A percentile compares a stretch with the other conserved stretches of the same genome.
Evolutionary conservation across 768 basidiomycete genomes (phyloP).

Genomic region (Mycena vulgaris): DNA sequence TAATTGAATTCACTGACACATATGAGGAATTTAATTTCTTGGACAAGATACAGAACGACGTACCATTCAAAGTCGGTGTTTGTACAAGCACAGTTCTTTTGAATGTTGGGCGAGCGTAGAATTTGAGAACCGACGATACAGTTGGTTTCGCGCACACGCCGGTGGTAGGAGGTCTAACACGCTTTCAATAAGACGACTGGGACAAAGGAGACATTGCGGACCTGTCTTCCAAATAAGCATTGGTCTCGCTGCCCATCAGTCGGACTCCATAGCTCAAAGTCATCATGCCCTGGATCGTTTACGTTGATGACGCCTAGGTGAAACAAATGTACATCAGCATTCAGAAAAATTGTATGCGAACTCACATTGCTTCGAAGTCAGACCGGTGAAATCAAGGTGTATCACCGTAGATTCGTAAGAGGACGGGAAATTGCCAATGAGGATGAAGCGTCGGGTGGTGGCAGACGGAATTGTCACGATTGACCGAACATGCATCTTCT

Average conservation of each 20-base stretch:
- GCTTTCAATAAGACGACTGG: conserved; percentile 12
- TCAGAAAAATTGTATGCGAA: not conserved
- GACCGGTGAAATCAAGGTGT: conserved; percentile 87
- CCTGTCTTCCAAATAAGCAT: conserved; percentile 94
- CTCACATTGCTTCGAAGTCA: conserved; percentile 85
- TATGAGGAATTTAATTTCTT: not conserved
- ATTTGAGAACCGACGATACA: conserved; percentile 45
- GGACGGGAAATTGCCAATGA: no score
- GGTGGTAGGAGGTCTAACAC: conserved; percentile 86
- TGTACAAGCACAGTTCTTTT: conserved; percentile 81
- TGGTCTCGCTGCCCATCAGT: conserved; percentile 86
- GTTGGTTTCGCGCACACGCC: conserved; percentile 54
- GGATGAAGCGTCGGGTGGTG: no score
- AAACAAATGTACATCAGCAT: conserved; percentile 26
- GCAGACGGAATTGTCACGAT: conserved; percentile 93
- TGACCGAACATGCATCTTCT: conserved; percentile 79
- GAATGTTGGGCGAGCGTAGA: conserved; percentile 66
- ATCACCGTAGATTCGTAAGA: no score
- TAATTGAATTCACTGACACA: conserved; percentile 76
- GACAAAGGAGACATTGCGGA: conserved; percentile 46
- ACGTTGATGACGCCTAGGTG: conserved; percentile 74
- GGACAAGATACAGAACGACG: not conserved
- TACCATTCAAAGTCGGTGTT: conserved; percentile 94
- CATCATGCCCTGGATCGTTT: conserved; percentile 85
- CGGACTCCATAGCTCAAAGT: no score